Base-by-base conservation (phyloP, 805 yeast genomes). In the Sugiyamaella qingdaonensis region DNA sequence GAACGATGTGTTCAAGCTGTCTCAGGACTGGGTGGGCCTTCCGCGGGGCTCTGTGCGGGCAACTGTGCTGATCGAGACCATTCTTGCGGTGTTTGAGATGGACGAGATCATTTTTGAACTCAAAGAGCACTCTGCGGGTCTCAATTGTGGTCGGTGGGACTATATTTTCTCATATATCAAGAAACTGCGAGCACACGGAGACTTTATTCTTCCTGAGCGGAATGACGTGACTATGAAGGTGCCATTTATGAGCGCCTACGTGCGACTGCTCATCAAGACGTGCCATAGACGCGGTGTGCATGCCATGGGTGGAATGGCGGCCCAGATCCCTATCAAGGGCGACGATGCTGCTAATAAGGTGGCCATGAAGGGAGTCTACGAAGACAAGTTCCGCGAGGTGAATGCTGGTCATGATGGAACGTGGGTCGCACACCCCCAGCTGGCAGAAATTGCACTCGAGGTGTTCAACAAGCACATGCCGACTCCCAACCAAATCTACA, bases 301-400 rank as follows among this genome's bases (percentile, higher is more conserved):
- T 64, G 88, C 88, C 46, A 80, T 83, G 78, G 88, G 88, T 49
- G 88, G 88, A 54, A 83, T 83, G 88, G 88, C 88, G 54, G 88
- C 88, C 13, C 86, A 82, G 70, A 83, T 83, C 63, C 88, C 88
- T 44, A 82, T 83, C 73, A 83, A 83, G 75, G 73, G 75, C 52
- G 87, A 84, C 61, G 75, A 75, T 44, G 78, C 67, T 51, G 82
- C 85, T 61, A 83, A 83, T 74, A 73, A 72, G 67, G 72, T 72
- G 49, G 87, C 87, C 49, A 78, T 84, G 82, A 84, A 79, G 61
- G 82, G 82, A 58, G 88, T 83, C 53, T 78, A 80, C 61, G 78
- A 75, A 64, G 88, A 83, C 71, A 83, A 83, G 75, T 75, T 80
- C 63, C 75, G 88, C 54, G 88, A 83, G 70, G 88, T 76, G 43